Conservation (phyloP, 306 rosid genomes). For the Fragaria iinumae region DNA sequence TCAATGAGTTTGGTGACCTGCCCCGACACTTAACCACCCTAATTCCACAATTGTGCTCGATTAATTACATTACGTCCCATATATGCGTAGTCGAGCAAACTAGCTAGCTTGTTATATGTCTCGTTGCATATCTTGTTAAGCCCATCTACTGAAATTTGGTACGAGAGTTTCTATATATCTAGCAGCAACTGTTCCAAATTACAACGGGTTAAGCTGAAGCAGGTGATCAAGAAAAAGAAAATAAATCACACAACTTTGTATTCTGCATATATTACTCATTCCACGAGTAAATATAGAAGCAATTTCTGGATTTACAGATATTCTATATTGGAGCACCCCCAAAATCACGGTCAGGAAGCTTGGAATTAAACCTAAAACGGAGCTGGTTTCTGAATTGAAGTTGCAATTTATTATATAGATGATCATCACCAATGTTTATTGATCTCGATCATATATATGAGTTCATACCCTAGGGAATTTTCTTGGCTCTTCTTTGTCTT, state of each 20-base stretch:
- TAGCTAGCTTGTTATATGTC: too few relatives aligned
- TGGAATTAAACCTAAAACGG: background rate
- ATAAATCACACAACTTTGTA: background rate
- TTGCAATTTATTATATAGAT: background rate
- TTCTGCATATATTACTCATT: background rate
- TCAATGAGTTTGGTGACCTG: background rate
- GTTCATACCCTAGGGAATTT: background rate
- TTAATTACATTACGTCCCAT: too few relatives aligned
- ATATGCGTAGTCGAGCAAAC: too few relatives aligned
- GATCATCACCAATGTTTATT: slow-evolving; percentile 19
- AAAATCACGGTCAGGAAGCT: background rate
- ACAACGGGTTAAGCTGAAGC: too few relatives aligned
- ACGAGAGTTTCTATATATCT: too few relatives aligned
- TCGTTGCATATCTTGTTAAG: too few relatives aligned
- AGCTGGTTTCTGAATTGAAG: background rate
- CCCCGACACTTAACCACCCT: background rate
- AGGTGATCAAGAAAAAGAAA: too few relatives aligned
- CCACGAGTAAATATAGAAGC: background rate
- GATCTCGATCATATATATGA: slow-evolving; percentile 8
- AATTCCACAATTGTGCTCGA: background rate
- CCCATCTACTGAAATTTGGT: too few relatives aligned
- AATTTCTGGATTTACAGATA: background rate
- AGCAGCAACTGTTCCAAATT: too few relatives aligned
- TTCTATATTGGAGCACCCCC: background rate
- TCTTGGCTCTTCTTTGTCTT: slow-evolving; percentile 17